Conservation (phyloP, 148 eudicot genomes). For the Cornus kousa region DNA sequence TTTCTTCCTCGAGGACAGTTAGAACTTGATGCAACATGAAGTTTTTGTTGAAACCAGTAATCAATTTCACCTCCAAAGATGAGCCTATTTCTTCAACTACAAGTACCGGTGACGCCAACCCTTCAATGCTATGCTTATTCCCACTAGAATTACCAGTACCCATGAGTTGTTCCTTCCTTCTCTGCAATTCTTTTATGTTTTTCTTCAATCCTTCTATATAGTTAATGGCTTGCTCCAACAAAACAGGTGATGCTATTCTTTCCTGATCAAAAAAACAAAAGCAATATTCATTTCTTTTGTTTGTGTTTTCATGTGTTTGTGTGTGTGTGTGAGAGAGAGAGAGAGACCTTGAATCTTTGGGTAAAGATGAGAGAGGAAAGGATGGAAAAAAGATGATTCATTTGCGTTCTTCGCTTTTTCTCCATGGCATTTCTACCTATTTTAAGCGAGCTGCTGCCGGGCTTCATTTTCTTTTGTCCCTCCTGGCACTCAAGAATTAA, state of each 20-base stretch:
- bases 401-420: background rate
- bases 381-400: background rate
- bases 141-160: background rate
- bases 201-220: background rate
- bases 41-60: background rate
- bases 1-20: background rate
- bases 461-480: no score
- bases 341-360: background rate
- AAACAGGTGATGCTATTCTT: background rate
- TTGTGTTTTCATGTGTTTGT: no score
- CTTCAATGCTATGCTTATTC: background rate
- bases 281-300: no score
- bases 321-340: no score
- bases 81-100: background rate
- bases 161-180: background rate
- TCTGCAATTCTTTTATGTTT: background rate
- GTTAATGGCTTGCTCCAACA: background rate
- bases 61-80: conserved; percentile 5
- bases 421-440: background rate
- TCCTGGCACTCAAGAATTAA: no score
- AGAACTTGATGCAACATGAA: background rate
- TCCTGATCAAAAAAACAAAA: background rate
- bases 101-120: background rate
- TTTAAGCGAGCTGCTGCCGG: background rate
- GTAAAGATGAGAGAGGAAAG: background rate